These are phyloP conservation scores for Rhytidiadelphus loreus DNA, from an alignment of 225 moss, liverwort and hornwort genomes.

Conservation along the genomic window DNA sequence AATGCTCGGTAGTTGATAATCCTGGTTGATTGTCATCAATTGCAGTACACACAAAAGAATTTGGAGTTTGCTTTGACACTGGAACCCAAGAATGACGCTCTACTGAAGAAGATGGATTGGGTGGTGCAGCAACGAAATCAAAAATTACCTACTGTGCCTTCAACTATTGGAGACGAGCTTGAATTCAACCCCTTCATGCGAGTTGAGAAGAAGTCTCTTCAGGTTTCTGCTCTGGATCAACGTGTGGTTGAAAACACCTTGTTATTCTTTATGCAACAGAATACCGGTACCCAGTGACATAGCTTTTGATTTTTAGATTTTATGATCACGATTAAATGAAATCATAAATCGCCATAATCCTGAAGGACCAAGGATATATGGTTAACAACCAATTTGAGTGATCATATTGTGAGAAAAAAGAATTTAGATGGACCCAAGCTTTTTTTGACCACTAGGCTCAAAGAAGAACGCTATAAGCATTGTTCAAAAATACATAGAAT, in stretches of 20 bases:
- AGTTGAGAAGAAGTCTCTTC: conserved; percentile 23
- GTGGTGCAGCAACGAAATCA: conserved; percentile 21
- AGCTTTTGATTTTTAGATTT: background rate
- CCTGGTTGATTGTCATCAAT: background rate
- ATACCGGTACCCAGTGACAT: background rate
- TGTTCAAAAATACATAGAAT: background rate
- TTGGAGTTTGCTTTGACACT: conserved; percentile 38
- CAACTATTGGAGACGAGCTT: conserved; percentile 46
- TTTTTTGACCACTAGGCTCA: no score
- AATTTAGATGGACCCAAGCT: background rate
- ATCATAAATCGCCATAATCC: background rate
- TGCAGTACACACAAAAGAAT: conserved; percentile 46
- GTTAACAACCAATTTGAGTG: background rate
- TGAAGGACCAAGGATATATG: background rate
- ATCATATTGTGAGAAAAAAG: background rate
- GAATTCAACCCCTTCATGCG: conserved; percentile 50
- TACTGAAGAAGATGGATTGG: conserved; percentile 33
- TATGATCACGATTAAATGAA: background rate
- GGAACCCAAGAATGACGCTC: conserved; percentile 34
- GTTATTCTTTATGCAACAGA: background rate
- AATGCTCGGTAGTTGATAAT: background rate
- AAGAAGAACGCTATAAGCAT: background rate
- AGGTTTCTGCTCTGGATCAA: conserved; percentile 5
- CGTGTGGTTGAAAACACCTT: background rate
- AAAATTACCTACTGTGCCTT: conserved; percentile 31